A percentile compares a stretch with the other conserved stretches of the same genome.
These are phyloP conservation scores for Vigna unguiculata DNA, from an alignment of 306 rosid species.

Conservation along the genomic window DNA sequence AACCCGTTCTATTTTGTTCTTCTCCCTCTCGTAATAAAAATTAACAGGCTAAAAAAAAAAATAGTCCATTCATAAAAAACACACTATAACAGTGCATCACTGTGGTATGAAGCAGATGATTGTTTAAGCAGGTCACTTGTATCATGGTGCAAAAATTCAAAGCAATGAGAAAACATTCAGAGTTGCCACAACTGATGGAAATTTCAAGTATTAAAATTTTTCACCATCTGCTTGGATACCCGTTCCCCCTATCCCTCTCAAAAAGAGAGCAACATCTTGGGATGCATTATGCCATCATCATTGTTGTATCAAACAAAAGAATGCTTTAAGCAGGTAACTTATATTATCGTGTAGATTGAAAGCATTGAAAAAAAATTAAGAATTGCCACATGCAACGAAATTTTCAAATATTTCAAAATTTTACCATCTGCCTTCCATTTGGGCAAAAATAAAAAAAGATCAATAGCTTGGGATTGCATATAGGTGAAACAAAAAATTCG, in stretches of 20 bases:
- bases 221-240: not conserved
- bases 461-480: conserved; percentile 7
- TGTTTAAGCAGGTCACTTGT: not conserved
- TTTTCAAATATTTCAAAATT: conserved; percentile 6
- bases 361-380: conserved; percentile 24
- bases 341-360: not conserved
- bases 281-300: conserved; percentile 3
- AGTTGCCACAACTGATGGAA: conserved; percentile 2
- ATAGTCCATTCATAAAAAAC: not conserved
- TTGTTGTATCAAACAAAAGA: conserved; percentile 24
- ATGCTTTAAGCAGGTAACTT: not conserved
- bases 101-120: conserved; percentile 19
- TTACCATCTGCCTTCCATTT: conserved; percentile 6
- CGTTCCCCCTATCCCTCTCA: not conserved
- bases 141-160: conserved; percentile 3
- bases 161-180: conserved; percentile 30
- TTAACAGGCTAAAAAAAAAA: not conserved
- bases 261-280: not conserved
- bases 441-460: not conserved
- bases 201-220: conserved; percentile 3
- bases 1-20: not conserved
- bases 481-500: conserved; percentile 29
- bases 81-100: too few species aligned
- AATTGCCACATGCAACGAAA: conserved; percentile 7
- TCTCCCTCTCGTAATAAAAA: not conserved